Base-by-base conservation (phyloP, 345 rosid species). In the Cardamine resedifolia region DNA sequence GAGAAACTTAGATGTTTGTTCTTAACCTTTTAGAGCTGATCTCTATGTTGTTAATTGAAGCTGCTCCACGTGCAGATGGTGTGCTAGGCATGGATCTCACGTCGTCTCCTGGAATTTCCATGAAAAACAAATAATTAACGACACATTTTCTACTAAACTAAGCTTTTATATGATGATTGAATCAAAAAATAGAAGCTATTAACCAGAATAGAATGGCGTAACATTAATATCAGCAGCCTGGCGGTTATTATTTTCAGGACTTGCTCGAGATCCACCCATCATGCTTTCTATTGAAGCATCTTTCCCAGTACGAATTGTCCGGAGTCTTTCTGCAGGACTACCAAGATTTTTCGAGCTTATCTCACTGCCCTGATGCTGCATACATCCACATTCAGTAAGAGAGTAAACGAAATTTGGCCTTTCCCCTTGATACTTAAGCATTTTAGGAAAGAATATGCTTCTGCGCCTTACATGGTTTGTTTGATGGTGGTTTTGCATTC, bases 201-300 rank as follows among this genome's bases (percentile, higher is more conserved):
- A 81, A 88, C 97, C 97, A 50, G 93, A 84, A 68, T 79, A 85
- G 57, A 79, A 68, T 18, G 96, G 91, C 23, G 91, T 86, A 10
- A 73, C 20, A 70, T 71, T 83, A 59, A 80, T 66, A 58, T 75
- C 83, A 52, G 77, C 76, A 30, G 59, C 45, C 59, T 76, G 68
- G 41, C 18, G 68, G 36, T 58, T 73, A 62, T 66, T 76, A 50
- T 72, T 70, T 36, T 70, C 49, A 33, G 79, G 79, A 65, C 82
- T 85, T 76, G 71, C 73, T 68, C 68, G 81, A 43, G 80, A 52
- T 72, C 77, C 84, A 43, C 58, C 75, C 69, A 70, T 47, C 55
- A 84, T 64, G 68, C 23, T 53, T 64, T 81, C 88, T 50, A 48
- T 26, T 23, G 71, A 71, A 66, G 18, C 27, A 55, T 68, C 80